Base-by-base conservation (phyloP, 768 basidiomycete genomes). In the Calvatia gigantea region DNA sequence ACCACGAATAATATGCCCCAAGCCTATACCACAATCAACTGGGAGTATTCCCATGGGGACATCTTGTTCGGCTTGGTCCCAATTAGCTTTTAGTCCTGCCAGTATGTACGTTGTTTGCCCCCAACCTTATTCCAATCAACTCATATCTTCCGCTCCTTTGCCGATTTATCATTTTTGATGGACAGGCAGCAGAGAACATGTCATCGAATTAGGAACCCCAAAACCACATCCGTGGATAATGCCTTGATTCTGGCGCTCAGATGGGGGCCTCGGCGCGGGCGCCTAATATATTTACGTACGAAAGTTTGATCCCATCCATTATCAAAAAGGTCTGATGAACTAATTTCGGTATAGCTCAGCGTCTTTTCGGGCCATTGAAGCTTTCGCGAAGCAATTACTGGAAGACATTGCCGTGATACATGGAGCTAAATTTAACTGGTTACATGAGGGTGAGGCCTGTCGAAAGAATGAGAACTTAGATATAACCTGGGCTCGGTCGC, bases 141-240 rank as follows among this genome's bases (percentile, higher is more conserved):
- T 11, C 15, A 32, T 41, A 27, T 39, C 7, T 14, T 29, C 51
- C 51, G 31, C 51, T 43, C 27, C 41, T 53, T 33, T 15, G 41
- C 51, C 51, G 51, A 42, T 44, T 43, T 33, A 29, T 43, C 51
- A n/a, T 21, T n/a, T n/a, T 21, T n/a, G 51, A 33, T 29, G n/a
- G 51, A 44, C 51, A 53, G 51, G 29, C 15, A 44, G 31, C 27
- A 33, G 21, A 15, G 51, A 42, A 32, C 51, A 3, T 8, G 41
- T 7, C 28, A 53, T 53, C 21, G 14, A 4, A 44, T 28, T 19
- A 23, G 8, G 29, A 23, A 31, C 17, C 8, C n/a, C 23, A 6
- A 17, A 32, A 8, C 31, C 23, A 27, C 11, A 15, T n/a, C 11
- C 23, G 27, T 19, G 17, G 46, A n/a, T 48, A 21, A 17, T 21